Percentiles rank a stretch among this genome's conserved stretches.
Evolutionary conservation across 371 early-diverging fungal genomes (phyloP).

Genomic region (Parasitella parasitica): DNA sequence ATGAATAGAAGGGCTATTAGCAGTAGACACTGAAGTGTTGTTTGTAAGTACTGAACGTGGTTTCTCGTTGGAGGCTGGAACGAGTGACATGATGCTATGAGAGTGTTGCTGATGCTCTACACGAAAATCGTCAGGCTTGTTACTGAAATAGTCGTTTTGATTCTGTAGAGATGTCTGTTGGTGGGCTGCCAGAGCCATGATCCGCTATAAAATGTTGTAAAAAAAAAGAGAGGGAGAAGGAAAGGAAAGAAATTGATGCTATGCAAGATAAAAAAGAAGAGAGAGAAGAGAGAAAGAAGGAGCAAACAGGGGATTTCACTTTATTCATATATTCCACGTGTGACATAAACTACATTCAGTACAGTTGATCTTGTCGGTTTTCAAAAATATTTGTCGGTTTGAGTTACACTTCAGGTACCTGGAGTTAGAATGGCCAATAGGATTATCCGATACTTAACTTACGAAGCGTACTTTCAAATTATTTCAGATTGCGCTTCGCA

Average conservation of each 20-base stretch:
- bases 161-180: neutral
- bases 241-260: neutral
- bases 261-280: neutral
- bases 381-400: too few species aligned
- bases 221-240: neutral
- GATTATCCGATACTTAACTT: too few species aligned
- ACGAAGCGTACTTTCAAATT: too few species aligned
- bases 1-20: constrained; percentile 2
- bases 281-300: neutral
- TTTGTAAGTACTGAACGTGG: constrained; percentile 2
- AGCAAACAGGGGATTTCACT: constrained; percentile 14
- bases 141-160: constrained; percentile 8
- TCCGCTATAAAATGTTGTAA: neutral
- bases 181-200: constrained; percentile 26
- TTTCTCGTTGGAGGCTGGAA: constrained; percentile 16
- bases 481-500: too few species aligned
- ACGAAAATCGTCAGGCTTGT: constrained; percentile 2
- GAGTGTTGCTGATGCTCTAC: constrained; percentile 1
- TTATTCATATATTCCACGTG: constrained; percentile 19
- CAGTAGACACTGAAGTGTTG: neutral
- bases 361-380: too few species aligned
- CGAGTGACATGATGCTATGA: constrained; percentile 9
- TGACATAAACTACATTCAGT: constrained; percentile 23
- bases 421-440: too few species aligned
- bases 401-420: too few species aligned